Conservation (phyloP, 2,329 filamentous ascomycete genomes). For the Alternaria burnsii region DNA sequence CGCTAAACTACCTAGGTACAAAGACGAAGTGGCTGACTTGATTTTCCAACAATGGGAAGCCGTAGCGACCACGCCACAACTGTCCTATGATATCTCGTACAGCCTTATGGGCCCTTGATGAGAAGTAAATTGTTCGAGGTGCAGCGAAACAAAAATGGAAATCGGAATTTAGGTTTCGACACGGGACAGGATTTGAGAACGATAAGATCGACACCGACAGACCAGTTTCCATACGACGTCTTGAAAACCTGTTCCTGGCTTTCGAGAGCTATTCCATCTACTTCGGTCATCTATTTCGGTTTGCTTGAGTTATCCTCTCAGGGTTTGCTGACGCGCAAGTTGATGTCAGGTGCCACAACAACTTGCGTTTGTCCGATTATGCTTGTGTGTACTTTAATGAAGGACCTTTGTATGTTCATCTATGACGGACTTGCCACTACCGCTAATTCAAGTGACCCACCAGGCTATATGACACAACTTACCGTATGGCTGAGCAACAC, state of each 20-base stretch:
- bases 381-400: neutral
- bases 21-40: neutral
- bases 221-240: neutral
- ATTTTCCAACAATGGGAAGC: slow-evolving; percentile 6
- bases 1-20: neutral
- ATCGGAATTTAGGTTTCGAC: neutral
- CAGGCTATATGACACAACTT: neutral
- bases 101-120: neutral
- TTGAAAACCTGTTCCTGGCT: neutral
- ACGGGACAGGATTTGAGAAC: neutral
- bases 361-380: neutral
- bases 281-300: neutral
- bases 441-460: neutral
- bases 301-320: neutral
- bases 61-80: neutral
- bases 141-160: neutral
- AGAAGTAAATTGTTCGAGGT: neutral
- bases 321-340: neutral
- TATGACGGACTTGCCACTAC: neutral
- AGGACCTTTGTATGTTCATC: neutral
- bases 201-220: neutral
- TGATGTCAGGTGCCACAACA: neutral
- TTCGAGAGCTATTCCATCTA: neutral
- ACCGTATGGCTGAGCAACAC: neutral
- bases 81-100: neutral